These are phyloP conservation scores for Amauroascus niger DNA, from an alignment of 2,329 filamentous ascomycete genomes.

Conservation along the genomic window DNA sequence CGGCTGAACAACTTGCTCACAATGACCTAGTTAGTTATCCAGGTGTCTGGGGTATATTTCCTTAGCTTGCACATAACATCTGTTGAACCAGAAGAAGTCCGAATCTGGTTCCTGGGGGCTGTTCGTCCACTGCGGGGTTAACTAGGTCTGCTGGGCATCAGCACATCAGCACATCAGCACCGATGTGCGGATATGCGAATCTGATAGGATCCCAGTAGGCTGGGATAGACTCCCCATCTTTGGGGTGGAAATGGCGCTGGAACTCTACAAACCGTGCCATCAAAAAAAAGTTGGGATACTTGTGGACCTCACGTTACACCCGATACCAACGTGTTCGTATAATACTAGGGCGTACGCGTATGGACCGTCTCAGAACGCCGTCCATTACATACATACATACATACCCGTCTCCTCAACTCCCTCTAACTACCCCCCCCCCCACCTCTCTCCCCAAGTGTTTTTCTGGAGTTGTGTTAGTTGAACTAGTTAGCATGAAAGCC, in stretches of 20 bases:
- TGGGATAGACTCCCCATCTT: background rate
- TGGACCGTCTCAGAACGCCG: background rate
- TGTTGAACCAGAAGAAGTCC: background rate
- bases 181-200: background rate
- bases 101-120: background rate
- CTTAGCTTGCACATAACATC: too few relatives aligned
- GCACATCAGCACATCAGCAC: background rate
- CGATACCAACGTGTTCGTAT: background rate
- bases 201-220: conserved; percentile 6
- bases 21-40: too few relatives aligned
- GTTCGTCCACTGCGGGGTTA: background rate
- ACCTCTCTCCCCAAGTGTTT: too few relatives aligned
- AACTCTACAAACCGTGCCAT: background rate
- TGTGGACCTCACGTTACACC: background rate
- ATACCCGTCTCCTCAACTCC: background rate
- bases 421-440: background rate
- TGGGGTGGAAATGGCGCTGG: background rate
- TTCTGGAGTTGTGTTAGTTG: background rate
- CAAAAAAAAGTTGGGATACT: background rate
- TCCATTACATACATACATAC: background rate
- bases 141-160: background rate
- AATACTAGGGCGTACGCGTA: background rate
- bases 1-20: too few relatives aligned
- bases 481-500: conserved; percentile 8
- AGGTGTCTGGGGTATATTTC: too few relatives aligned